These are phyloP conservation scores for Neurospora tetrasperma DNA, from an alignment of 495 filamentous ascomycete genomes.

Conservation along the genomic window DNA sequence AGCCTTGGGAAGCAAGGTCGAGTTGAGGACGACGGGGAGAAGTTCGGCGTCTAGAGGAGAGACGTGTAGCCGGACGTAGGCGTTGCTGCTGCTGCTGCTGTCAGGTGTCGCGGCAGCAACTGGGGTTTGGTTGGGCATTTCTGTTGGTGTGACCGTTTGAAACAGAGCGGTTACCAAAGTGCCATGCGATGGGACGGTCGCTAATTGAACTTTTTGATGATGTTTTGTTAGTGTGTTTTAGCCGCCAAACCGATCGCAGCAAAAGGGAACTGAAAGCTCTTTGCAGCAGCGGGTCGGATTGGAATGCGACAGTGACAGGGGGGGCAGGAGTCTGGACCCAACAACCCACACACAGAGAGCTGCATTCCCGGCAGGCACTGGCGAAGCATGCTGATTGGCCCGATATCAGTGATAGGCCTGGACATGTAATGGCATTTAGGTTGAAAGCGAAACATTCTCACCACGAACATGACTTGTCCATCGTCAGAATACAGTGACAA, in stretches of 20 bases:
- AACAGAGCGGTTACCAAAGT: neutral
- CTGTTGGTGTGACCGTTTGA: neutral
- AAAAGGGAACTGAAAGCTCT: neutral
- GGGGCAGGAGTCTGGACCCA: neutral
- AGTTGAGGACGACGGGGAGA: constrained; percentile 55
- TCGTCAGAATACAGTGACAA: neutral
- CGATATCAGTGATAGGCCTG: neutral
- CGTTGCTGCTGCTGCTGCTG: neutral
- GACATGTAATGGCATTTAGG: neutral
- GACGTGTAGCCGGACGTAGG: constrained; percentile 60
- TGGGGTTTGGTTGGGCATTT: neutral
- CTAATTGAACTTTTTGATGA: neutral
- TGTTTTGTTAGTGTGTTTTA: neutral
- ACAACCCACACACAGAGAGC: neutral
- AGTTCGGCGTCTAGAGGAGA: constrained; percentile 69
- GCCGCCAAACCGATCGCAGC: neutral
- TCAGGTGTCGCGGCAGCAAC: neutral
- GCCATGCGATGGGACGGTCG: neutral
- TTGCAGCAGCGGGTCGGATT: neutral
- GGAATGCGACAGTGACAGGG: neutral
- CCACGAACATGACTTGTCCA: neutral
- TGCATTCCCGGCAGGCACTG: neutral
- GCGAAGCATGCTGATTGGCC: neutral
- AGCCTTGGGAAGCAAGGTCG: constrained; percentile 54
- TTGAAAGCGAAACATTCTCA: neutral